Percentiles rank a stretch among this genome's conserved stretches.
Evolutionary conservation across 176 grass and related monocot species (phyloP).

Genomic region (Carex pumila): DNA sequence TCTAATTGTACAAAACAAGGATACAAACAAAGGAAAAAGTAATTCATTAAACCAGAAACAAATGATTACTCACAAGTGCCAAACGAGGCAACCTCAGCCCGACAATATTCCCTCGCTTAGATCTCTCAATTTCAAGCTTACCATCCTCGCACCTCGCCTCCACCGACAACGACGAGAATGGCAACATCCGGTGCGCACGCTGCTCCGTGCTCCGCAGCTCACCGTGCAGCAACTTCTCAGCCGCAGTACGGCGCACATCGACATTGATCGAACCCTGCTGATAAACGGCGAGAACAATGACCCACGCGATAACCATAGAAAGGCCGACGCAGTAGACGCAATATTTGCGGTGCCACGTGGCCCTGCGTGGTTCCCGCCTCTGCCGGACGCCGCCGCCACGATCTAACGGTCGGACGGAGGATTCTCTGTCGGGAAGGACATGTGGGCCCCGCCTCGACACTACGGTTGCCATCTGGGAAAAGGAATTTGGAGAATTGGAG

Average conservation of each 20-base stretch:
- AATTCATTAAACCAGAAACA: neutral
- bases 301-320: slow-evolving; percentile 6
- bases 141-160: slow-evolving; percentile 14
- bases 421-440: slow-evolving; percentile 1
- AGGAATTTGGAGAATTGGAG: neutral
- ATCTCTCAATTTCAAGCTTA: slow-evolving; percentile 31
- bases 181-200: slow-evolving; percentile 8
- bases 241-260: neutral
- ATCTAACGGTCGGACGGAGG: slow-evolving; percentile 1
- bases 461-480: neutral
- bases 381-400: slow-evolving; percentile 11
- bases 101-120: slow-evolving; percentile 7
- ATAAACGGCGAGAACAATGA: slow-evolving; percentile 23
- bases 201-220: neutral
- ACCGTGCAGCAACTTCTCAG: neutral
- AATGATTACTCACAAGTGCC: slow-evolving; percentile 31
- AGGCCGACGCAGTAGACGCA: slow-evolving; percentile 24
- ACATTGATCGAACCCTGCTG: slow-evolving; percentile 17
- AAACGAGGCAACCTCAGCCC: slow-evolving; percentile 27
- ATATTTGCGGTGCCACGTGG: slow-evolving; percentile 2
- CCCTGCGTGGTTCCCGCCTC: slow-evolving; percentile 1
- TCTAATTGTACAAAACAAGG: neutral
- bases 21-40: neutral
- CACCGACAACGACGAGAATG: slow-evolving; percentile 24
- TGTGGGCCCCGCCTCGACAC: slow-evolving; percentile 33